Percentiles rank a stretch among this genome's conserved stretches.
These are phyloP conservation scores for Talaromyces funiculosus DNA, from an alignment of 2,329 filamentous ascomycete species.

Conservation along the genomic window DNA sequence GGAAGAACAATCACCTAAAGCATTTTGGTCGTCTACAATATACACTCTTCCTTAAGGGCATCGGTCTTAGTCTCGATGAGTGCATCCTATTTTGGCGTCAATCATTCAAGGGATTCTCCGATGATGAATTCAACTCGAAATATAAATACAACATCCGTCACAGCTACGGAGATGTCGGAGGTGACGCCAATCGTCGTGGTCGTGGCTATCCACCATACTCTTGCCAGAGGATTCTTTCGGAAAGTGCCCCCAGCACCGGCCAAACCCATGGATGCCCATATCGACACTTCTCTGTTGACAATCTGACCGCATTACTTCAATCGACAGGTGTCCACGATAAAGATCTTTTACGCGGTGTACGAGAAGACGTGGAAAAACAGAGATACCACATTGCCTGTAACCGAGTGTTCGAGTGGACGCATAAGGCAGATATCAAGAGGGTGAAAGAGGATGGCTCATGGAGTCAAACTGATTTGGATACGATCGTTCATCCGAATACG, in stretches of 20 bases:
- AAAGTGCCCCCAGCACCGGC: slow-evolving; percentile 77
- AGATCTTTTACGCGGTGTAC: slow-evolving; percentile 70
- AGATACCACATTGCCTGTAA: slow-evolving; percentile 96
- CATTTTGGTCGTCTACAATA: slow-evolving; percentile 93
- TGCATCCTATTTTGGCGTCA: slow-evolving; percentile 86
- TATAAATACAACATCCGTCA: slow-evolving; percentile 98
- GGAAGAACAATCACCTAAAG: slow-evolving; percentile 85
- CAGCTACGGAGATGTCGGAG: slow-evolving; percentile 88
- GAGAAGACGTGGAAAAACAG: slow-evolving; percentile 81
- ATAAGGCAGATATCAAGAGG: slow-evolving; percentile 71
- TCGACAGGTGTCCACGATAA: slow-evolving; percentile 73
- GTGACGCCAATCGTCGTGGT: slow-evolving; percentile 79
- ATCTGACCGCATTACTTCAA: slow-evolving; percentile 70
- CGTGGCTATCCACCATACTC: slow-evolving; percentile 86
- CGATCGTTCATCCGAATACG: slow-evolving; percentile 93
- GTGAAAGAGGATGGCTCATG: slow-evolving; percentile 69
- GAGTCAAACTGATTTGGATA: slow-evolving; percentile 75
- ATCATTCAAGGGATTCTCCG: slow-evolving; percentile 77
- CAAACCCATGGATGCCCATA: slow-evolving; percentile 97
- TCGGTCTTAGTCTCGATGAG: slow-evolving; percentile 87
- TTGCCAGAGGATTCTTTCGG: slow-evolving; percentile 90
- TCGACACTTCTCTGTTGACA: slow-evolving; percentile 83
- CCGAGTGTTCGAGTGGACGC: slow-evolving; percentile 81
- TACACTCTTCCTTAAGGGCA: slow-evolving; percentile 91
- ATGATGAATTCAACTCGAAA: slow-evolving; percentile 95